Percentiles rank a stretch among this genome's conserved stretches.
These are phyloP conservation scores for Trypanosoma avium DNA, from an alignment of 208 protist species.

Conservation along the genomic window DNA sequence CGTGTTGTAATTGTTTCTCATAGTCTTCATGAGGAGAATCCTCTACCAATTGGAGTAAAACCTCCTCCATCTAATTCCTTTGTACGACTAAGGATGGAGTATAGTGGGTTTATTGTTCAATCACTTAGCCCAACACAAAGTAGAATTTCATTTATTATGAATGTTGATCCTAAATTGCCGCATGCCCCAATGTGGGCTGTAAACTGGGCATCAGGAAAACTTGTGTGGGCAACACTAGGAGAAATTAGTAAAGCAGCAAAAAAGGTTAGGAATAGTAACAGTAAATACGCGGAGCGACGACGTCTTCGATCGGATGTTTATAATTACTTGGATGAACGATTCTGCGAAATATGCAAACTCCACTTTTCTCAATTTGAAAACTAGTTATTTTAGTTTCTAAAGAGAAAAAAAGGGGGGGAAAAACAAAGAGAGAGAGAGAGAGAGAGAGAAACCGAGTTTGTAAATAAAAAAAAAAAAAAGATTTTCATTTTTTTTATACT, in stretches of 20 bases:
- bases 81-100: slow-evolving; percentile 40
- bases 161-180: slow-evolving; percentile 52
- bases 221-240: slow-evolving; percentile 46
- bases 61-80: slow-evolving; percentile 26
- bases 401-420: too few relatives aligned
- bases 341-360: slow-evolving; percentile 35
- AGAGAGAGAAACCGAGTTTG: too few relatives aligned
- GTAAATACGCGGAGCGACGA: slow-evolving; percentile 50
- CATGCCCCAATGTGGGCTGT: slow-evolving; percentile 48
- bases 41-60: slow-evolving; percentile 22
- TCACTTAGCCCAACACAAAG: slow-evolving; percentile 32
- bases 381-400: background rate
- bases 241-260: slow-evolving; percentile 32
- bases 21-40: slow-evolving; percentile 31
- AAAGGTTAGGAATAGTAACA: slow-evolving; percentile 26
- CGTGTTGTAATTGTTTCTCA: slow-evolving; percentile 52
- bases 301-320: slow-evolving; percentile 50
- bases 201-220: slow-evolving; percentile 56
- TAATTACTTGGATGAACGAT: slow-evolving; percentile 39
- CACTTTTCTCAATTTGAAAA: slow-evolving; percentile 8
- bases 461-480: too few relatives aligned
- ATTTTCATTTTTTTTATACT: too few relatives aligned
- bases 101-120: slow-evolving; percentile 56
- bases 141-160: slow-evolving; percentile 51
- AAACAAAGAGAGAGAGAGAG: too few relatives aligned